These are phyloP conservation scores for Lecanoromycetidae sp. DNA, from an alignment of 2,329 filamentous ascomycete species.

Conservation along the genomic window DNA sequence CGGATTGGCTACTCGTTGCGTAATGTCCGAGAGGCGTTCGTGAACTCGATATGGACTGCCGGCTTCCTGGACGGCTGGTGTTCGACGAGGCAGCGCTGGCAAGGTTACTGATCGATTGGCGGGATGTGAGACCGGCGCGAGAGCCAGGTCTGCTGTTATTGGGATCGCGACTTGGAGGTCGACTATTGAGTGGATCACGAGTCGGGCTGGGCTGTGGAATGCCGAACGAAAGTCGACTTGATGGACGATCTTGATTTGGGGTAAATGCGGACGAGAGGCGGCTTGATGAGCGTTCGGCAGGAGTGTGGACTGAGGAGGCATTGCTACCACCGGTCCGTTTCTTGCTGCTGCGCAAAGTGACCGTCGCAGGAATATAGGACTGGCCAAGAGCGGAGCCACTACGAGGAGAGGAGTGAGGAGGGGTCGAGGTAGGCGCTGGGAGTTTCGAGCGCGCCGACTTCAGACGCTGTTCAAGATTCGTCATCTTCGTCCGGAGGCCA, in stretches of 20 bases:
- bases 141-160: conserved; percentile 16
- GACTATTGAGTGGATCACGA: conserved; percentile 7
- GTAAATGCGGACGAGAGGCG: conserved; percentile 39
- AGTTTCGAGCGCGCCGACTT: conserved; percentile 85
- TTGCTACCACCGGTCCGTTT: conserved; percentile 50
- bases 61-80: conserved; percentile 16
- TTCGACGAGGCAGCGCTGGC: conserved; percentile 26
- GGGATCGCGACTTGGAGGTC: conserved; percentile 14
- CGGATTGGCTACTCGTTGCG: conserved; percentile 34
- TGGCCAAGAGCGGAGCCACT: conserved; percentile 38
- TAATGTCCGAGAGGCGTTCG: conserved; percentile 53
- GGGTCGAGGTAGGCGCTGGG: conserved; percentile 65
- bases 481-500: conserved; percentile 90
- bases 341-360: conserved; percentile 54
- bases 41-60: conserved; percentile 38
- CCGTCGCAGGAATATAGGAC: conserved; percentile 39
- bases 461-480: conserved; percentile 85
- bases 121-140: conserved; percentile 21
- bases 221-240: conserved; percentile 45
- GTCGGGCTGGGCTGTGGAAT: conserved; percentile 19
- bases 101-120: conserved; percentile 16
- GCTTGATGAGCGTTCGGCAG: conserved; percentile 32
- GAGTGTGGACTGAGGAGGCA: conserved; percentile 31
- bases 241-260: conserved; percentile 22
- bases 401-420: conserved; percentile 69